Base-by-base conservation (phyloP, 2,329 filamentous ascomycete genomes). In the Sporothrix brasiliensis region DNA sequence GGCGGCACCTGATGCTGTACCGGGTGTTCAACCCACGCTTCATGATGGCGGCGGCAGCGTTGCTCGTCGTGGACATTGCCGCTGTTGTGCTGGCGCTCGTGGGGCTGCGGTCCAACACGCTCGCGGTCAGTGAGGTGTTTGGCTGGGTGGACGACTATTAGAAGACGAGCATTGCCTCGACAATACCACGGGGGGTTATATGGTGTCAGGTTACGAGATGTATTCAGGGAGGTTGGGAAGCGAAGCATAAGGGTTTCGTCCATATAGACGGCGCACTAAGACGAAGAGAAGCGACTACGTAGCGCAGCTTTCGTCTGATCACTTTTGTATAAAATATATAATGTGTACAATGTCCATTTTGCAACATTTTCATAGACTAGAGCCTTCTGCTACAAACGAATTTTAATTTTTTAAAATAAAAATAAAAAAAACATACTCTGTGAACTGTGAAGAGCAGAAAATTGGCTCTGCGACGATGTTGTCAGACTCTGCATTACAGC, bases 1-100 rank as follows among this genome's bases (percentile, higher is more conserved):
- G 95, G 69, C 86, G 95, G 67, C 95, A 99, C 82, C 85, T 99
- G 73, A 99, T 99, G 95, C 86, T 99, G 41, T 99, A 95, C 81
- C 87, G 95, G 54, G 93, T 99, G 56, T 99, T 99, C 77, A 90
- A 87, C 80, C 95, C 95, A 61, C 83, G 94, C 39, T 99, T 94
- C 81, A 92, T 99, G 91, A 86, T 92, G 78, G 93, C 91, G 0
- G 90, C 89, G 0, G 81, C 86, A 3, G 86, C 91, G 66, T 78
- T 98, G 71, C 76, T 94, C 19, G 84, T 94, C 34, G 89, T 97
- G 11, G 94, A 98, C 77, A 74, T 96, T 4, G 85, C 95, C 2
- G 86, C 87, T 0, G 85, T 95, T 9, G 73, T 89, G 16, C 84
- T 97, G 19, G 88, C 89, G n/a, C 78, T 97, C 70, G 81, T 88